These are phyloP conservation scores for Achlya hypogyna DNA, from an alignment of 352 stramenopile species.

Conservation along the genomic window DNA sequence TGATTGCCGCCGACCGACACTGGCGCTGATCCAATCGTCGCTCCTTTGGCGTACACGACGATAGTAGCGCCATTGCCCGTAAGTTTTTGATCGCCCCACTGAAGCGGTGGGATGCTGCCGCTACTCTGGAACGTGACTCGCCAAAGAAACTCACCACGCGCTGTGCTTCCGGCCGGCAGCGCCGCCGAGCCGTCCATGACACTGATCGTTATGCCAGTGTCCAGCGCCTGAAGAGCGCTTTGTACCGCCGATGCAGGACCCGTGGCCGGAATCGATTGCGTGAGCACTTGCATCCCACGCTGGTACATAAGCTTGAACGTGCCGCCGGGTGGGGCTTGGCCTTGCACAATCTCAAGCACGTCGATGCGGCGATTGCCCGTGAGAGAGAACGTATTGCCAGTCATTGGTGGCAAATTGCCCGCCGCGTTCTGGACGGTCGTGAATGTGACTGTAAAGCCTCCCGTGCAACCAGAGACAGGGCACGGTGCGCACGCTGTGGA, in stretches of 20 bases:
- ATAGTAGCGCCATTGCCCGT: slow-evolving; percentile 81
- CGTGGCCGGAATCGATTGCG: slow-evolving; percentile 53
- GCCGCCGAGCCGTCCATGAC: slow-evolving; percentile 53
- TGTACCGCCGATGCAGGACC: slow-evolving; percentile 40
- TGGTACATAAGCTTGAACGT: slow-evolving; percentile 86
- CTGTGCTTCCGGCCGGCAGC: slow-evolving; percentile 31
- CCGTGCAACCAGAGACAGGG: slow-evolving; percentile 35
- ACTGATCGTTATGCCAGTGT: slow-evolving; percentile 62
- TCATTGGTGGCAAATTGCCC: slow-evolving; percentile 86
- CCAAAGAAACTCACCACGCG: slow-evolving; percentile 64
- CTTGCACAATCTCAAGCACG: slow-evolving; percentile 57
- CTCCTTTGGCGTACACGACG: slow-evolving; percentile 65
- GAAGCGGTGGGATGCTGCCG: slow-evolving; percentile 85
- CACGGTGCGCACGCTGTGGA: slow-evolving; percentile 73
- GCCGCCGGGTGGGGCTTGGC: slow-evolving; percentile 83
- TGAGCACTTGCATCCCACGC: slow-evolving; percentile 65
- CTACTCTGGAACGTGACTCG: slow-evolving; percentile 86
- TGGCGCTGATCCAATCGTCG: slow-evolving; percentile 27
- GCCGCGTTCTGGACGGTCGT: slow-evolving; percentile 52
- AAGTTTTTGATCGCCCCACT: slow-evolving; percentile 65
- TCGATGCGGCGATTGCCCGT: slow-evolving; percentile 86
- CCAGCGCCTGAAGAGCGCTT: slow-evolving; percentile 60
- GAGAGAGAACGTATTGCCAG: slow-evolving; percentile 72
- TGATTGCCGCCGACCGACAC: slow-evolving; percentile 80
- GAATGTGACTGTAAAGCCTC: slow-evolving; percentile 87